Base-by-base conservation (phyloP, 1,284 basidiomycete species). In the Limonomyces culmigenus region DNA sequence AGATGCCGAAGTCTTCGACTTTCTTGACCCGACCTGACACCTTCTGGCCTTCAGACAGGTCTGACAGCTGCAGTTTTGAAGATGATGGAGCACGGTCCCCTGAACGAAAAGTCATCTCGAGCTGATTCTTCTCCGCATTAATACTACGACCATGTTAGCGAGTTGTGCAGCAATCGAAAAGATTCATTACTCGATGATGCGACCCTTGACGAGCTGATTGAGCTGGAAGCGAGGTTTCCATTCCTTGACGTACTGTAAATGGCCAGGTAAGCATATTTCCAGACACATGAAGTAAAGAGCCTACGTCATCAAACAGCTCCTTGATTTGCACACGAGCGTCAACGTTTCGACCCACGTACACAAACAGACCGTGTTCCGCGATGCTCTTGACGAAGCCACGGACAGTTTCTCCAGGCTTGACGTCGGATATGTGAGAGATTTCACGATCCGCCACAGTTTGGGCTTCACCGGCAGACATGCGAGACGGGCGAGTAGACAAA, bases 311-410 rank as follows among this genome's bases (percentile, higher is more conserved):
- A 52, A 93, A 87, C 20, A 95, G 67, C 56, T 96, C 88, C 52
- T 74, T 80, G 52, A 97, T 97, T 57, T 93, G 89, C 17, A 97
- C 79, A 16, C 93, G 75, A 37, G 84, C 92, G 48, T 89, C 86
- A 21, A 95, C 60, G 34, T 70, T 69, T 34, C 80, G 70, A 13
- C 87, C 88, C 16, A 98, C 56, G 29, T 74, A 73, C 3, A 98
- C 86, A 49, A 95, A 97, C n/a, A 98, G 53, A 12, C 93, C 93
- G 47, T 81, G 74, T 35, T 88, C 79, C 15, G 76, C 70, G 32
- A 97, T 65, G 43, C 74, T 81, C 59, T 89, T 93, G 50, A 97
- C 72, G 50, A 95, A 87, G 10, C 93, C 93, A 36, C 88, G 70
- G 21, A 93, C 59, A 17, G 63, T 68, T 40, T 79, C 63, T 3